These are phyloP conservation scores for Odontarrhena argentea DNA, from an alignment of 345 rosid species.

Conservation along the genomic window DNA sequence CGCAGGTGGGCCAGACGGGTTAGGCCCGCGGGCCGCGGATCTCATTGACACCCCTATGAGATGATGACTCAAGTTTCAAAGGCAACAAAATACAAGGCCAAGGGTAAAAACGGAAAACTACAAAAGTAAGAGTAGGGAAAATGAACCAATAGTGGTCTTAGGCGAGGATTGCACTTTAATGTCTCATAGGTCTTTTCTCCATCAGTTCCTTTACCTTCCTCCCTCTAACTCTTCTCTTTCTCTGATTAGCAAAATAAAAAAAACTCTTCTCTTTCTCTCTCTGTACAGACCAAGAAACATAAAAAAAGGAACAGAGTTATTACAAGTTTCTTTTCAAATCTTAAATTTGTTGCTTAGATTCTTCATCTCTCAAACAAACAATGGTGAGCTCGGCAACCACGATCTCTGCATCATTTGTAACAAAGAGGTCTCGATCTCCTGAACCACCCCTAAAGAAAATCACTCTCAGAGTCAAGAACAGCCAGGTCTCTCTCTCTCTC, in stretches of 20 bases:
- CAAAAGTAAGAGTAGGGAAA: background rate
- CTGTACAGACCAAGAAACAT: background rate
- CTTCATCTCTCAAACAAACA: background rate
- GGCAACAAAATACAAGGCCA: constrained; percentile 2
- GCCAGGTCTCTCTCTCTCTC: constrained; percentile 27
- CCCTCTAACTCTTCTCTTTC: background rate
- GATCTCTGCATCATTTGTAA: constrained; percentile 33
- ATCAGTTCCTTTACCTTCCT: background rate
- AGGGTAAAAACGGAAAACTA: constrained; percentile 30
- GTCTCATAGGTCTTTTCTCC: constrained; percentile 1
- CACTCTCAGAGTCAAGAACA: constrained; percentile 34
- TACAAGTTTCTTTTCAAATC: background rate
- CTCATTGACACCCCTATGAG: too few species aligned
- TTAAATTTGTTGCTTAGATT: background rate
- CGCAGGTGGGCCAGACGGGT: too few species aligned
- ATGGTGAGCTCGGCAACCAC: constrained; percentile 37
- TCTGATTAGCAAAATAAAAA: background rate
- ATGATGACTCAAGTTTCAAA: background rate
- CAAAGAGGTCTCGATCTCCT: constrained; percentile 37
- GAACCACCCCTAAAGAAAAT: constrained; percentile 9
- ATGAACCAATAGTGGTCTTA: constrained; percentile 24
- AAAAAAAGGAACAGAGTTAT: background rate
- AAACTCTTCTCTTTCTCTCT: constrained; percentile 3
- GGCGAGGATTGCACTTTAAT: constrained; percentile 25
- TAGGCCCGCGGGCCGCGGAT: too few species aligned